phyloP scores from a whole-genome alignment of 2,329 filamentous ascomycete genomes.

The Clonostachys sp. region DNA sequence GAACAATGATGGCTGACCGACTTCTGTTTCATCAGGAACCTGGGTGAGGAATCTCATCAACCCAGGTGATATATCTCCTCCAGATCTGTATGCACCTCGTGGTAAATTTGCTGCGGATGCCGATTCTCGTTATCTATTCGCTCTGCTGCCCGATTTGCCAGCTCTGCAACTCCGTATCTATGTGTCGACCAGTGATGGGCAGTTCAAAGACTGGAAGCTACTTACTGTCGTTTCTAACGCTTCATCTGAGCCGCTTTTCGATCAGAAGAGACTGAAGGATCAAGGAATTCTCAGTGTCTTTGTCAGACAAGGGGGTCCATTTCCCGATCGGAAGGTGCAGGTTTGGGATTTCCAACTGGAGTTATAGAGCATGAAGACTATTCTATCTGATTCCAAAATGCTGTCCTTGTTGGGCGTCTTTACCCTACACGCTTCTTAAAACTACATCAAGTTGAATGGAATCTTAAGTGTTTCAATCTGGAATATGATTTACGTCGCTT shows the following conservation, averaged over 20 bases:
- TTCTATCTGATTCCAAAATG: too few relatives aligned
- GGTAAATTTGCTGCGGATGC: constrained; percentile 9
- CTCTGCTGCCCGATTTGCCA: constrained; percentile 7
- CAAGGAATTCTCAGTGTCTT: constrained; percentile 4
- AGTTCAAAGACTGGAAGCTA: constrained; percentile 5
- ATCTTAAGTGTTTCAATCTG: too few relatives aligned
- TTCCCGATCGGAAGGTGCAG: constrained; percentile 4
- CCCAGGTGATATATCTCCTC: constrained; percentile 3
- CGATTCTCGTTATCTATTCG: constrained; percentile 6
- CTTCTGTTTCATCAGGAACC: not conserved
- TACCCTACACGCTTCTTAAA: too few relatives aligned
- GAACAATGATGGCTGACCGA: not conserved
- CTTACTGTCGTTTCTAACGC: constrained; percentile 2
- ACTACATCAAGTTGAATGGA: too few relatives aligned
- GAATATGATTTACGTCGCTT: too few relatives aligned
- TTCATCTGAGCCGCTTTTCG: constrained; percentile 8
- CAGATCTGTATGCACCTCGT: constrained; percentile 7
- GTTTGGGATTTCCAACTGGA: constrained; percentile 5
- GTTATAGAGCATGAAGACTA: not conserved
- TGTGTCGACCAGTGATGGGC: not conserved
- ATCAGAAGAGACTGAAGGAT: constrained; percentile 2
- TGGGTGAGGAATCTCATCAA: constrained; percentile 7
- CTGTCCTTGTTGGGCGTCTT: too few relatives aligned
- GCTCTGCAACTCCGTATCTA: constrained; percentile 7
- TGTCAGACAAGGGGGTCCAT: constrained; percentile 3